A percentile compares a stretch with the other conserved stretches of the same genome.
phyloP scores from a whole-genome alignment of 164 flowering plant genomes.

The Stephania yunnanensis region DNA sequence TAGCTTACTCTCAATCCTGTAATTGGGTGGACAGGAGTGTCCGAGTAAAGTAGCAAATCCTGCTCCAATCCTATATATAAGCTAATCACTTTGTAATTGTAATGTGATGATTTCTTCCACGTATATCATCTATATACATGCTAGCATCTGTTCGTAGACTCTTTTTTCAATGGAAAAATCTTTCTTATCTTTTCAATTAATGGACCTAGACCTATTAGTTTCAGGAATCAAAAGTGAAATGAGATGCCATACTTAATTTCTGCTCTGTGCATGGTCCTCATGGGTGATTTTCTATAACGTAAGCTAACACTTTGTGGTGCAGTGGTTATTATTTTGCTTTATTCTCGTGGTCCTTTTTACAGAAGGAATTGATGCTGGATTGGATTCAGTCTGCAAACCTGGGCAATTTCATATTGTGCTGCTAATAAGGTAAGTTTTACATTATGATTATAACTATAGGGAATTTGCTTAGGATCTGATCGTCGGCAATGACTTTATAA shows the following conservation, averaged over 20 bases:
- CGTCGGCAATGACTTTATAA: neutral
- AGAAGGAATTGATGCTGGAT: neutral
- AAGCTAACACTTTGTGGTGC: neutral
- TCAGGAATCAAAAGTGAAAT: neutral
- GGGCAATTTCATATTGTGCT: neutral
- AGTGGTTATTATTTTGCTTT: neutral
- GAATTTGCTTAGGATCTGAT: neutral
- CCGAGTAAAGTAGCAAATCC: neutral
- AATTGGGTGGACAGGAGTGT: neutral
- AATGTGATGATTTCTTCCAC: constrained; percentile 1
- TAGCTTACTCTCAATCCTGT: constrained; percentile 2
- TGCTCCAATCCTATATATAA: neutral
- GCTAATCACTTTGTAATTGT: constrained; percentile 1
- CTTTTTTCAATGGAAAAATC: neutral
- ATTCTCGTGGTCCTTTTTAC: neutral
- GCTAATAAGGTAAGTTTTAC: neutral
- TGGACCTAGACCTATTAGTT: neutral
- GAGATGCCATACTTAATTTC: neutral
- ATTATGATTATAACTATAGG: neutral
- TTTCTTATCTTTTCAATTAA: neutral
- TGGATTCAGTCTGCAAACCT: neutral
- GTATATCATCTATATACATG: constrained; percentile 1
- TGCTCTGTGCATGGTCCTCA: neutral
- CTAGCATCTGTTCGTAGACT: neutral
- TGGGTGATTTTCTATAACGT: neutral